Conservation (phyloP, 257 asterid species). For the Jasminum sambac region DNA sequence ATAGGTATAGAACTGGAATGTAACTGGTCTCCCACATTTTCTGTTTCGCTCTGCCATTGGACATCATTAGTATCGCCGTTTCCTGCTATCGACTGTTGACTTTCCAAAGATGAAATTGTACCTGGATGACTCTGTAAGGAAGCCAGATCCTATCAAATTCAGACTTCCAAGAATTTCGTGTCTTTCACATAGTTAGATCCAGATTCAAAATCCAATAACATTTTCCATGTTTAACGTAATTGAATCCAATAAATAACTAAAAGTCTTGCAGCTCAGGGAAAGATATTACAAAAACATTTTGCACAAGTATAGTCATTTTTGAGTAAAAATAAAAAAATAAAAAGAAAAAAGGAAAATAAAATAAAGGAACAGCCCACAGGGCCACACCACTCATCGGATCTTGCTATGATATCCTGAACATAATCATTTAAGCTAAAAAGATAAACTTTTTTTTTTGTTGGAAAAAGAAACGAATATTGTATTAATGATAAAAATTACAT, state of each 20-base stretch:
- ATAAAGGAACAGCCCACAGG: background rate
- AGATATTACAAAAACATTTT: background rate
- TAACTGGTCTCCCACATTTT: slow-evolving; percentile 51
- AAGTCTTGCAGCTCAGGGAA: background rate
- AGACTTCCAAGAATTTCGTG: slow-evolving; percentile 18
- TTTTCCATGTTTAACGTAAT: slow-evolving; percentile 2
- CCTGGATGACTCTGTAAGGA: slow-evolving; percentile 69
- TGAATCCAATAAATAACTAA: background rate
- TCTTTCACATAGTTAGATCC: slow-evolving; percentile 11
- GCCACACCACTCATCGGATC: background rate
- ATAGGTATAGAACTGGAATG: slow-evolving; percentile 62
- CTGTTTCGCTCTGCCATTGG: slow-evolving; percentile 49
- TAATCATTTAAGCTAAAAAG: slow-evolving; percentile 7
- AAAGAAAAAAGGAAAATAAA: no score
- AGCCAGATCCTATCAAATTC: slow-evolving; percentile 29
- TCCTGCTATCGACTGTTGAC: slow-evolving; percentile 59
- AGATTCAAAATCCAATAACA: slow-evolving; percentile 14
- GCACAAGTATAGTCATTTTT: slow-evolving; percentile 8
- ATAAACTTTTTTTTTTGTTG: no score
- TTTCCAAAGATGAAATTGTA: slow-evolving; percentile 70
- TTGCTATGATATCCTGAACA: slow-evolving; percentile 15
- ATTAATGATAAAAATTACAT: no score
- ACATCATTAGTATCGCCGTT: slow-evolving; percentile 27
- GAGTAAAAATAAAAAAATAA: background rate
- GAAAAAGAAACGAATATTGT: no score